phyloP scores from a whole-genome alignment of 805 yeast species.

The Cyberlindnera misumaiensis region DNA sequence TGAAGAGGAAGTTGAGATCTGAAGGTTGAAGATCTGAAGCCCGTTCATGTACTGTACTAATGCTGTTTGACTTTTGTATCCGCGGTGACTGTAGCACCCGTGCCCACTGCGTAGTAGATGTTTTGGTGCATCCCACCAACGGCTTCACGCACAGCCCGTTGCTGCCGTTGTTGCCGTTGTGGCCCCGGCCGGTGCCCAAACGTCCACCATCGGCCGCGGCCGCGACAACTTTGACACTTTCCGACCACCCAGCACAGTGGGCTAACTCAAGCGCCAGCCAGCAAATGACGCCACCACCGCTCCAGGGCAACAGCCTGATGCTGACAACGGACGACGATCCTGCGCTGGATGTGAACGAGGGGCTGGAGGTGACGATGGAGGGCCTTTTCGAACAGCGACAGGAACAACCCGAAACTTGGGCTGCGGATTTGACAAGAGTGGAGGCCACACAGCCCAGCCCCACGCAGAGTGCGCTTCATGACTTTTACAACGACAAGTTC shows the following conservation, averaged over 20 bases:
- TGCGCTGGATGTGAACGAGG: no score
- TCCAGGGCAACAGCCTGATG: not conserved
- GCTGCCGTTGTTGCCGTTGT: no score
- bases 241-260: not conserved
- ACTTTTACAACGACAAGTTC: constrained; percentile 10
- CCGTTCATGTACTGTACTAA: not conserved
- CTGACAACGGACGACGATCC: not conserved
- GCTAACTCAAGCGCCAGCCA: not conserved
- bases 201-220: no score
- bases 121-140: no score
- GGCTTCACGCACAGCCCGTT: no score
- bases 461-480: constrained; percentile 11
- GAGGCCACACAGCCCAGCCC: constrained; percentile 5
- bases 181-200: no score
- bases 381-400: not conserved
- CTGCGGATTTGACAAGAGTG: not conserved
- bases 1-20: constrained; percentile 13
- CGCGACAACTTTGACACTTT: not conserved
- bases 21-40: not conserved
- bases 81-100: not conserved
- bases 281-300: not conserved
- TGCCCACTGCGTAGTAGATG: not conserved
- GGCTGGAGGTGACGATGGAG: not conserved
- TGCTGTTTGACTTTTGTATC: not conserved
- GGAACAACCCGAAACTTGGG: not conserved